These are phyloP conservation scores for Teunomyces cretensis DNA, from an alignment of 805 yeast genomes.

Conservation along the genomic window DNA sequence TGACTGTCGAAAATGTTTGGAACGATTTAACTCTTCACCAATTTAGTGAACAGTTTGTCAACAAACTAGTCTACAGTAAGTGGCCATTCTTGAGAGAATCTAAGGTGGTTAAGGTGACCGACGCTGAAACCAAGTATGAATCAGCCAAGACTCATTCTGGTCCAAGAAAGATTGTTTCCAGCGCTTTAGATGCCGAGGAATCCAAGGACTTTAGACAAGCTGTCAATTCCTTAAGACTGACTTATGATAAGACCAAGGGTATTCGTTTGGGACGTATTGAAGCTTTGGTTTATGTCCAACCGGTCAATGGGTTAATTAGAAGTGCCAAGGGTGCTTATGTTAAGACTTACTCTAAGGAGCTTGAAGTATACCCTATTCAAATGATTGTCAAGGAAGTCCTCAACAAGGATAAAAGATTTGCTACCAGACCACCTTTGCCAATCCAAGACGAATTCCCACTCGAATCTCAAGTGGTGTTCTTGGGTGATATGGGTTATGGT, in stretches of 20 bases:
- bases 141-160: constrained; percentile 26
- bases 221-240: constrained; percentile 36
- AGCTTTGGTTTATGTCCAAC: constrained; percentile 67
- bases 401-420: constrained; percentile 72
- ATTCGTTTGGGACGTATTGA: constrained; percentile 53
- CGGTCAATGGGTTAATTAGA: constrained; percentile 76
- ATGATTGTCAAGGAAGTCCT: constrained; percentile 71
- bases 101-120: constrained; percentile 61
- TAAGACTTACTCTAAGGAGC: constrained; percentile 60
- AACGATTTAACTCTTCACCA: constrained; percentile 58
- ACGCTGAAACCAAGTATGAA: constrained; percentile 51
- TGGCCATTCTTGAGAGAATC: constrained; percentile 94
- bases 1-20: constrained; percentile 58
- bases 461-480: constrained; percentile 67
- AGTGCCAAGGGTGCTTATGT: constrained; percentile 68
- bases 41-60: constrained; percentile 61
- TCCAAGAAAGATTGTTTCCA: constrained; percentile 24
- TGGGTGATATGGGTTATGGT: constrained; percentile 89
- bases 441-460: constrained; percentile 80
- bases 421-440: constrained; percentile 72
- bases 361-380: constrained; percentile 72
- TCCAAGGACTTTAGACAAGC: constrained; percentile 45
- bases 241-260: constrained; percentile 58
- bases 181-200: constrained; percentile 44
- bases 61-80: constrained; percentile 65